Evolutionary conservation across 169 alveolate species (phyloP).

Genomic region (Plasmodium falciparum): DNA sequence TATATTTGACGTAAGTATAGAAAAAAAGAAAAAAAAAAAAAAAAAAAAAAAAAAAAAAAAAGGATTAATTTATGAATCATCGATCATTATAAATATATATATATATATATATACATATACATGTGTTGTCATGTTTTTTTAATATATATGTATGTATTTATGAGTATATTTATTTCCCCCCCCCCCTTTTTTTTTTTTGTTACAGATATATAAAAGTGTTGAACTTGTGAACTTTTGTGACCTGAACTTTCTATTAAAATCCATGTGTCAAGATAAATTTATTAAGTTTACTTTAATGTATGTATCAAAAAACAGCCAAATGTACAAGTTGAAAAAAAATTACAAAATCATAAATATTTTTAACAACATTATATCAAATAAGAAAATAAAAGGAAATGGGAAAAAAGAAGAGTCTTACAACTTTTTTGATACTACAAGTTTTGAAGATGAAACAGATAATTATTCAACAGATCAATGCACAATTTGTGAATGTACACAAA

Average conservation of each 20-base stretch:
- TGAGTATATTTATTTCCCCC: neutral
- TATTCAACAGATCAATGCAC: constrained; percentile 11
- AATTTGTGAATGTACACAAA: neutral
- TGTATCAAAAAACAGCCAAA: constrained; percentile 50
- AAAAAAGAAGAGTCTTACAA: constrained; percentile 13
- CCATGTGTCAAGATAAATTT: constrained; percentile 62
- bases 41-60: too few relatives aligned
- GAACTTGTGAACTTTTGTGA: constrained; percentile 64
- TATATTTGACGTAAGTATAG: constrained; percentile 64
- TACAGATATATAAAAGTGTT: constrained; percentile 49
- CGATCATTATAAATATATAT: neutral
- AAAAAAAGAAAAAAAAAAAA: neutral
- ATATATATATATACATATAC: neutral
- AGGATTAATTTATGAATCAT: neutral
- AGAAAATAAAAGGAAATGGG: constrained; percentile 5
- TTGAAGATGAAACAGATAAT: neutral
- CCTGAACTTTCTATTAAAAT: constrained; percentile 33
- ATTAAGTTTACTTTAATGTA: constrained; percentile 55
- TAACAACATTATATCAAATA: constrained; percentile 18
- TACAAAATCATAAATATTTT: constrained; percentile 50
- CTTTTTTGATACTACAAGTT: constrained; percentile 62
- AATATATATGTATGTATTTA: neutral
- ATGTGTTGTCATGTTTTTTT: neutral
- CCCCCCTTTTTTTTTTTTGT: neutral
- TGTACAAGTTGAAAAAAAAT: constrained; percentile 62